Evolutionary conservation across 257 asterid genomes (phyloP).

Genomic region (Solanum ossicruentum): DNA sequence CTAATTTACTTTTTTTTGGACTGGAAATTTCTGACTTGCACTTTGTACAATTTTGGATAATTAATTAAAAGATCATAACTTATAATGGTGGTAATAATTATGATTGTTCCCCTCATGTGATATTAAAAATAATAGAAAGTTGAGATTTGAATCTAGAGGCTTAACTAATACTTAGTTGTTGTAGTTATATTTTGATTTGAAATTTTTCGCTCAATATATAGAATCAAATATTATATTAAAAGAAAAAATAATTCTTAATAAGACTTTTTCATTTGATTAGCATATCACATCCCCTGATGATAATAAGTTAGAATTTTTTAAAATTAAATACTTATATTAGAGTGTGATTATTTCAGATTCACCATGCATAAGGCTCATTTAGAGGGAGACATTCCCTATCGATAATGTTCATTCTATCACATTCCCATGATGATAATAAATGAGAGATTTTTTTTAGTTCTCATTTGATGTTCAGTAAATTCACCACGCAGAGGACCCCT

Average conservation of each 20-base stretch:
- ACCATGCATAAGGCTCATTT: too few species aligned
- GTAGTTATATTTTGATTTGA: neutral
- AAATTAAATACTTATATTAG: too few species aligned
- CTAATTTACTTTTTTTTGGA: neutral
- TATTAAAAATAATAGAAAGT: neutral
- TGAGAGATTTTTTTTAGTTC: too few species aligned
- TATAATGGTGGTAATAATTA: neutral
- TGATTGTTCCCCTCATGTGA: neutral
- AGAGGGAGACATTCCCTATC: too few species aligned
- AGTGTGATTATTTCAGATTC: too few species aligned
- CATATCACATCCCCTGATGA: neutral
- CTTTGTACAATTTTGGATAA: neutral
- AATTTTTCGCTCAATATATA: neutral
- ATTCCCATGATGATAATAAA: too few species aligned
- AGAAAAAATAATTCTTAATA: too few species aligned
- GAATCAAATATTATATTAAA: too few species aligned
- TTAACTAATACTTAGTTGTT: neutral
- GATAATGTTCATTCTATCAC: too few species aligned
- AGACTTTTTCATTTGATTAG: neutral
- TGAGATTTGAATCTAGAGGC: neutral
- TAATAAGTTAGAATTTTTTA: too few species aligned
- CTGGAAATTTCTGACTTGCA: neutral
- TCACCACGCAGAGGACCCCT: too few species aligned
- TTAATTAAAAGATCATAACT: neutral
- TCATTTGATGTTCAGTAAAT: too few species aligned